Evolutionary conservation across 495 filamentous ascomycete species (phyloP).

Genomic region (Viridothelium virens): DNA sequence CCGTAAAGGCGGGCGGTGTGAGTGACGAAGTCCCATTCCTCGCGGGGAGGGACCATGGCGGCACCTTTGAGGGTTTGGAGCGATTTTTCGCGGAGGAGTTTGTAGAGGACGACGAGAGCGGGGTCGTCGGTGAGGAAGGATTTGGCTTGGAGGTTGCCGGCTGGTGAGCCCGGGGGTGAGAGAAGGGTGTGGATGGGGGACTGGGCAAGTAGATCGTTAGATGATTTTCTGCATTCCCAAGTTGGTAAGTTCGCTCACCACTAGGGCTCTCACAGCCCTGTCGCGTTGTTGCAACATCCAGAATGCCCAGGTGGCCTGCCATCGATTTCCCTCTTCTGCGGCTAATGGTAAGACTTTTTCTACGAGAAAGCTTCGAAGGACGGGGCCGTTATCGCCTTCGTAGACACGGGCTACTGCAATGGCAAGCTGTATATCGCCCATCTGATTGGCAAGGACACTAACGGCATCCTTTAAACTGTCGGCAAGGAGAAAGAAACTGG

Average conservation of each 20-base stretch:
- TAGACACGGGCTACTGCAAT: constrained; percentile 83
- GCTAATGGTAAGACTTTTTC: constrained; percentile 75
- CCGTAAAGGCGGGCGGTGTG: constrained; percentile 84
- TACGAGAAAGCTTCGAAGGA: constrained; percentile 65
- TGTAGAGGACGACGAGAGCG: constrained; percentile 76
- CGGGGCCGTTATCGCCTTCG: constrained; percentile 73
- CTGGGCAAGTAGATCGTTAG: constrained; percentile 32
- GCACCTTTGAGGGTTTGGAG: constrained; percentile 79
- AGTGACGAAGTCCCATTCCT: constrained; percentile 84
- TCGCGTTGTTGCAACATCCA: constrained; percentile 82
- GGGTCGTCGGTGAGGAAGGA: constrained; percentile 86
- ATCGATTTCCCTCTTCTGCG: constrained; percentile 73
- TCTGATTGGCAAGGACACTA: constrained; percentile 72
- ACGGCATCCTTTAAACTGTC: constrained; percentile 78
- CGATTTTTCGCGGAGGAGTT: constrained; percentile 76
- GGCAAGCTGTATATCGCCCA: constrained; percentile 83
- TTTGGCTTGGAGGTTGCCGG: constrained; percentile 53
- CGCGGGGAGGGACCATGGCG: constrained; percentile 66
- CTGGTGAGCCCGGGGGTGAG: constrained; percentile 48
- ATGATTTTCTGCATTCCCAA: not conserved
- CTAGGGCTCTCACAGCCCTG: constrained; percentile 77
- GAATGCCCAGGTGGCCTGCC: constrained; percentile 93
- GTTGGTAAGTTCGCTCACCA: constrained; percentile 35
- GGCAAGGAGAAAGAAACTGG: constrained; percentile 89
- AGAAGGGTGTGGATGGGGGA: constrained; percentile 70